phyloP scores from a whole-genome alignment of 2,329 filamentous ascomycete genomes.

The Metarhizium rileyi region DNA sequence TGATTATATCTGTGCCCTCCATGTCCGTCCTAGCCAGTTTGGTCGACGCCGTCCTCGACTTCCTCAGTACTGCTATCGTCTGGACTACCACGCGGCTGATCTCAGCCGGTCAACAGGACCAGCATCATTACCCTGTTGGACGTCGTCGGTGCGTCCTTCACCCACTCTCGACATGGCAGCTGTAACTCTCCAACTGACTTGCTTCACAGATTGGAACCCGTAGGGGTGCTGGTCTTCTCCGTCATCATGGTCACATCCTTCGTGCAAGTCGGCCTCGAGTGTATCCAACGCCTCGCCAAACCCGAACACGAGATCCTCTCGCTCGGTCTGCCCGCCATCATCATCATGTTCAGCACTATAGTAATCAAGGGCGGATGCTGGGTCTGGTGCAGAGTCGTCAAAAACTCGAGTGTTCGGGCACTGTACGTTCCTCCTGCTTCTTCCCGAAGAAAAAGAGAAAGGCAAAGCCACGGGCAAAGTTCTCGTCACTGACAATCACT shows the following conservation, averaged over 20 bases:
- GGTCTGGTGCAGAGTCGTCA: slow-evolving; percentile 80
- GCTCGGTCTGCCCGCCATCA: slow-evolving; percentile 61
- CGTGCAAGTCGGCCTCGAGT: slow-evolving; percentile 65
- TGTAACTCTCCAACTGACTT: not conserved
- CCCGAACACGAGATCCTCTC: slow-evolving; percentile 60
- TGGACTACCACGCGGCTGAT: slow-evolving; percentile 70
- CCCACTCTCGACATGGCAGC: not conserved
- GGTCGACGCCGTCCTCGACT: slow-evolving; percentile 72
- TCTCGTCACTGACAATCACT: too few species aligned
- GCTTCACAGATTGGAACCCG: slow-evolving; percentile 53
- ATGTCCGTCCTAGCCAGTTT: slow-evolving; percentile 73
- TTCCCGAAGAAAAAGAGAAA: too few species aligned
- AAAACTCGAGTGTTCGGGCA: slow-evolving; percentile 77
- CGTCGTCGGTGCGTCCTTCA: slow-evolving; percentile 39
- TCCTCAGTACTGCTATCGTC: slow-evolving; percentile 71
- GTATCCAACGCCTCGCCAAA: slow-evolving; percentile 51
- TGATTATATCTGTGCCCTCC: slow-evolving; percentile 68
- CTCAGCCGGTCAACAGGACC: slow-evolving; percentile 52
- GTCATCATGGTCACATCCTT: slow-evolving; percentile 83
- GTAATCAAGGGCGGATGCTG: slow-evolving; percentile 74
- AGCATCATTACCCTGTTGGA: slow-evolving; percentile 70
- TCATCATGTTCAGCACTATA: slow-evolving; percentile 74
- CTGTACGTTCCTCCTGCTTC: slow-evolving; percentile 36
- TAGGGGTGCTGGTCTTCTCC: slow-evolving; percentile 73
- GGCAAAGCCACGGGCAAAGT: too few species aligned